Evolutionary conservation across 352 stramenopile genomes (phyloP), one percentile per base, ranked within the genome.

Genomic region (Peronosclerospora sorghi): DNA sequence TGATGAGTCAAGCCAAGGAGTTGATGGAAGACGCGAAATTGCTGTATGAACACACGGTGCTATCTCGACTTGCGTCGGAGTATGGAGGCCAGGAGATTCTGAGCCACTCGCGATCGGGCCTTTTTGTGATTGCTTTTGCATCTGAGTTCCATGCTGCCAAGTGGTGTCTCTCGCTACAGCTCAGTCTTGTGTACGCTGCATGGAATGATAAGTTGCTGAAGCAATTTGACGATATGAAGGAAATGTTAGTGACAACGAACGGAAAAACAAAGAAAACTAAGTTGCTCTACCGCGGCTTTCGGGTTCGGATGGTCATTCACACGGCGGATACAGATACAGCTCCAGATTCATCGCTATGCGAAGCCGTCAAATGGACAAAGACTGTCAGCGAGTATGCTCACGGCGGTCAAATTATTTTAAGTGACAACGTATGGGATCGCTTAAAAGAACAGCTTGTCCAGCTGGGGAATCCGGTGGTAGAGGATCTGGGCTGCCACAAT

Each of bases 151-250:
- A 92, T 41, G 80, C 80, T 0, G 80, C 80, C 41, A 87, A 88
- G 57, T 92, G 80, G 80, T 92, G 80, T 51, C 51, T 92, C 0
- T 88, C 80, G 14, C 56, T 92, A 36, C 80, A 92, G 48, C 56
- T 92, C 6, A 87, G 77, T 48, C 44, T 92, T 5, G 77, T 92
- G 14, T 92, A 90, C 40, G 80, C 80, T 1, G 77, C 80, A 8
- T 92, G 80, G 80, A 90, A 88, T 39, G 77, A 87, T 35, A 89
- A 89, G 50, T 51, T 92, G 30, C 59, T 92, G n/a, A 84, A 81
- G 41, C 68, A 85, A 15, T 87, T 88, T 41, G 63, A 81, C 20
- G 77, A 85, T 52, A 84, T 88, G 62, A 78, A 77, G 44, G 80
- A 92, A 51, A 55, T 82, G 37, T 85, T 68, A 21, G 45, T 72